Conservation (phyloP, 345 rosid genomes). For the Euclidium syriacum region DNA sequence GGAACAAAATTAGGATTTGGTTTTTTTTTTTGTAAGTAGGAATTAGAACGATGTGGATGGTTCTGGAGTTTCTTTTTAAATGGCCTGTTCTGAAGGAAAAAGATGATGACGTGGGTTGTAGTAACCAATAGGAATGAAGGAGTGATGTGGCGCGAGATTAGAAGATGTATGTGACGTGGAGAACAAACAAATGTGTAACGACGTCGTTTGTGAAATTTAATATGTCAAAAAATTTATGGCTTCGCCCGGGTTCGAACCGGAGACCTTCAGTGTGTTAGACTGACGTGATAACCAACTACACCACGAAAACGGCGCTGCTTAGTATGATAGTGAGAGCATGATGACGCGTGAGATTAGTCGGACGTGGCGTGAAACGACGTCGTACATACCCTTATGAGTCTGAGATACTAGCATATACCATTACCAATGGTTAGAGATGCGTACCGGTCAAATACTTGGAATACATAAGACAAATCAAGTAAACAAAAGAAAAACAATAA, state of each 20-base stretch:
- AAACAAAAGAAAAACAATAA: too few relatives aligned
- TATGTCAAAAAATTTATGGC: background rate
- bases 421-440: too few relatives aligned
- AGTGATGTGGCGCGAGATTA: conserved; percentile 32
- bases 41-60: conserved; percentile 12
- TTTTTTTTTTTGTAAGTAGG: background rate
- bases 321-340: too few relatives aligned
- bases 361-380: too few relatives aligned
- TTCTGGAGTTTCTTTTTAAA: conserved; percentile 12
- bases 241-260: conserved; percentile 90
- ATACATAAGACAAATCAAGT: too few relatives aligned
- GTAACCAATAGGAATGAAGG: conserved; percentile 38
- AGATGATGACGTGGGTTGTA: conserved; percentile 46
- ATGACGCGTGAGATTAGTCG: too few relatives aligned
- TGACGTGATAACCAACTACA: conserved; percentile 99
- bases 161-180: conserved; percentile 11
- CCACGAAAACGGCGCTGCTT: too few relatives aligned
- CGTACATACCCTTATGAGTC: too few relatives aligned
- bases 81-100: conserved; percentile 3
- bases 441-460: too few relatives aligned
- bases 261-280: conserved; percentile 99
- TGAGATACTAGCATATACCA: too few relatives aligned
- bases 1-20: background rate
- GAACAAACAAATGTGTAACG: background rate
- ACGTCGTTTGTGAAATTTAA: background rate